Conservation (phyloP, 768 basidiomycete species). For the Agrocybe praecox region DNA sequence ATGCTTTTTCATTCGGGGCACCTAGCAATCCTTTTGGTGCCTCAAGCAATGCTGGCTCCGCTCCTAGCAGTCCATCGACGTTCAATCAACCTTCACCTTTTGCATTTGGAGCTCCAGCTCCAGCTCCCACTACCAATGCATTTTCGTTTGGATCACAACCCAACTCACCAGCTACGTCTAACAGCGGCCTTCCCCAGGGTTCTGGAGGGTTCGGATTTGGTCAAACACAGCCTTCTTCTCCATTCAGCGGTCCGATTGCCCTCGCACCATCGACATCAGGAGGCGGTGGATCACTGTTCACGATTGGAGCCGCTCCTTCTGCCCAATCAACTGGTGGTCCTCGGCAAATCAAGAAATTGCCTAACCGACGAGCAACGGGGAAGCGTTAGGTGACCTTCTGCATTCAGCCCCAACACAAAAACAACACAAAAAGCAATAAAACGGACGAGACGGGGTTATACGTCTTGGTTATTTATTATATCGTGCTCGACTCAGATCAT, state of each 20-base stretch:
- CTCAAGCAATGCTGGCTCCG: conserved; percentile 38
- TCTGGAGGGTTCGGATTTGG: conserved; percentile 43
- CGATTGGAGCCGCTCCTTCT: conserved; percentile 59
- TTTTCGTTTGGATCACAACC: conserved; percentile 64
- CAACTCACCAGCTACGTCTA: conserved; percentile 53
- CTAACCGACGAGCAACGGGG: conserved; percentile 43
- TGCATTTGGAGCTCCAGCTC: conserved; percentile 43
- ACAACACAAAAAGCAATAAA: conserved; percentile 7
- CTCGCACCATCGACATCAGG: conserved; percentile 37
- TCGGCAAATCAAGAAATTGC: conserved; percentile 58
- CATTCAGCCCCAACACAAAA: neutral
- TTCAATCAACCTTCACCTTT: conserved; percentile 52
- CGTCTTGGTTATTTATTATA: conserved; percentile 2
- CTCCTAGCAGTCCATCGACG: conserved; percentile 61
- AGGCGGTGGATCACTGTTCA: conserved; percentile 49
- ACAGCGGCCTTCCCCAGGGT: conserved; percentile 38
- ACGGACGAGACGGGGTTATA: conserved; percentile 1
- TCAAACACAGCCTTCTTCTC: conserved; percentile 42
- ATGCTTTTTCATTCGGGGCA: conserved; percentile 19
- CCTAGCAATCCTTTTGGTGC: conserved; percentile 46
- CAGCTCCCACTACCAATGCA: conserved; percentile 33
- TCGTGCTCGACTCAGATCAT: conserved; percentile 4
- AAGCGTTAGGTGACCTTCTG: conserved; percentile 32
- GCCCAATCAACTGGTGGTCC: conserved; percentile 28
- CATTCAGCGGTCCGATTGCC: conserved; percentile 44